Evolutionary conservation across 2,329 filamentous ascomycete genomes (phyloP).

Genomic region (Penicillium frequentans): DNA sequence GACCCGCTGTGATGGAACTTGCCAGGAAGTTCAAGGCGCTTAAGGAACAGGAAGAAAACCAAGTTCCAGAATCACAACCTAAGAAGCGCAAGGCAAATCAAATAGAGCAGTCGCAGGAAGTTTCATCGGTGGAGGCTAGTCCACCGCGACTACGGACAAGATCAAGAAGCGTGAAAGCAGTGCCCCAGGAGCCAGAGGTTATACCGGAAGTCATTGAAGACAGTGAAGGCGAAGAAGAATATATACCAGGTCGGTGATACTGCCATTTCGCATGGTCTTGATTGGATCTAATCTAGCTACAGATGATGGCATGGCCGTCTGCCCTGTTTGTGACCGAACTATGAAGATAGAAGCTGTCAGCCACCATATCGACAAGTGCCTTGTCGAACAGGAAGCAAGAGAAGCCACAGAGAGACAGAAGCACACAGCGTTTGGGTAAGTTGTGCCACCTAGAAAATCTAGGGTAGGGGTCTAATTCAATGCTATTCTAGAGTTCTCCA

Average conservation of each 20-base stretch:
- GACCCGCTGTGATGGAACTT: slow-evolving; percentile 63
- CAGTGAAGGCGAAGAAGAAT: slow-evolving; percentile 43
- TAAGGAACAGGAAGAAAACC: slow-evolving; percentile 50
- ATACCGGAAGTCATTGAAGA: slow-evolving; percentile 38
- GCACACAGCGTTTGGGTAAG: slow-evolving; percentile 29
- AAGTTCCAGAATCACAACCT: slow-evolving; percentile 24
- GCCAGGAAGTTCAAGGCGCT: slow-evolving; percentile 58
- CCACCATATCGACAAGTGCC: slow-evolving; percentile 73
- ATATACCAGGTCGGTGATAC: slow-evolving; percentile 32
- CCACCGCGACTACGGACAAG: slow-evolving; percentile 36
- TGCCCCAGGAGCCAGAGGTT: slow-evolving; percentile 10
- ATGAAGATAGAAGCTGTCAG: slow-evolving; percentile 82
- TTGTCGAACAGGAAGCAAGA: slow-evolving; percentile 14
- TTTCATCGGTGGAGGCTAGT: slow-evolving; percentile 30
- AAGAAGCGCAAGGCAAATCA: slow-evolving; percentile 39
- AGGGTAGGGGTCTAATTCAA: slow-evolving; percentile 16
- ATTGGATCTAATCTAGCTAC: slow-evolving; percentile 16
- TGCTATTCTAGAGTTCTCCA: slow-evolving; percentile 22
- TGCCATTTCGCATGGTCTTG: not conserved
- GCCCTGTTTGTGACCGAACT: slow-evolving; percentile 74
- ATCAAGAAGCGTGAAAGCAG: slow-evolving; percentile 28
- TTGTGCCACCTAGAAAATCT: not conserved
- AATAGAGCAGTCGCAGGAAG: slow-evolving; percentile 38
- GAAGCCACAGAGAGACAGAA: slow-evolving; percentile 12
- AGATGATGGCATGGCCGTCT: slow-evolving; percentile 74